Percentiles rank a stretch among this genome's conserved stretches.
phyloP scores from a whole-genome alignment of 805 yeast species.

The Hanseniaspora lindneri region DNA sequence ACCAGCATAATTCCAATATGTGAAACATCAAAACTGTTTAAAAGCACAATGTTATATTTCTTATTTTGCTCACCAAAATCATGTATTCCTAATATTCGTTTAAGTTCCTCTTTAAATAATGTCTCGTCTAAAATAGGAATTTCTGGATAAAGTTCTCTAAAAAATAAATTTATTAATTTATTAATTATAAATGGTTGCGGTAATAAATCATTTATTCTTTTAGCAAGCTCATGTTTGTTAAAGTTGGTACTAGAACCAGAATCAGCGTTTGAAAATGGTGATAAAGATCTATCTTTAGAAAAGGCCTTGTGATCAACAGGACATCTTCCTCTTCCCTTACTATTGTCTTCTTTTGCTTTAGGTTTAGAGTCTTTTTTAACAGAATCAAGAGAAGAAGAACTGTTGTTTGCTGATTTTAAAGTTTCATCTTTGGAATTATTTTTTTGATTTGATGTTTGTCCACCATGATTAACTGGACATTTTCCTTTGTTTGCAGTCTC shows the following conservation, averaged over 20 bases:
- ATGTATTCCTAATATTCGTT: slow-evolving; percentile 21
- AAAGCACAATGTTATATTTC: slow-evolving; percentile 26
- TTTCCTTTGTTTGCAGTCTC: no score
- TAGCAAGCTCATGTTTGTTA: slow-evolving; percentile 22
- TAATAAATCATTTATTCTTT: slow-evolving; percentile 31
- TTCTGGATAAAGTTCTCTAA: slow-evolving; percentile 47
- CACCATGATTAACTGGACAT: slow-evolving; percentile 25
- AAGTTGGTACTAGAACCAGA: no score
- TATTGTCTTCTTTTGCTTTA: not conserved
- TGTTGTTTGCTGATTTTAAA: not conserved
- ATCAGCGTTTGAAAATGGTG: slow-evolving; percentile 3
- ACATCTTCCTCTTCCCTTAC: slow-evolving; percentile 3
- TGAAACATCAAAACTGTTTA: slow-evolving; percentile 33
- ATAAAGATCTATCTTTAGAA: not conserved
- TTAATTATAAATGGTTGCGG: slow-evolving; percentile 48
- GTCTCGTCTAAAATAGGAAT: slow-evolving; percentile 56
- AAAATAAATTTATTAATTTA: slow-evolving; percentile 47
- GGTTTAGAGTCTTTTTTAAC: no score
- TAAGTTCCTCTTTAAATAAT: slow-evolving; percentile 27
- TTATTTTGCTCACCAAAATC: slow-evolving; percentile 19
- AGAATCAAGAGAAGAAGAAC: not conserved
- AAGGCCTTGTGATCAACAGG: slow-evolving; percentile 1
- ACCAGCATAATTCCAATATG: slow-evolving; percentile 40
- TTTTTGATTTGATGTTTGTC: not conserved
- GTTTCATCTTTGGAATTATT: not conserved